Conservation (phyloP, 2,329 filamentous ascomycete genomes). For the Bipolaris bicolor region DNA sequence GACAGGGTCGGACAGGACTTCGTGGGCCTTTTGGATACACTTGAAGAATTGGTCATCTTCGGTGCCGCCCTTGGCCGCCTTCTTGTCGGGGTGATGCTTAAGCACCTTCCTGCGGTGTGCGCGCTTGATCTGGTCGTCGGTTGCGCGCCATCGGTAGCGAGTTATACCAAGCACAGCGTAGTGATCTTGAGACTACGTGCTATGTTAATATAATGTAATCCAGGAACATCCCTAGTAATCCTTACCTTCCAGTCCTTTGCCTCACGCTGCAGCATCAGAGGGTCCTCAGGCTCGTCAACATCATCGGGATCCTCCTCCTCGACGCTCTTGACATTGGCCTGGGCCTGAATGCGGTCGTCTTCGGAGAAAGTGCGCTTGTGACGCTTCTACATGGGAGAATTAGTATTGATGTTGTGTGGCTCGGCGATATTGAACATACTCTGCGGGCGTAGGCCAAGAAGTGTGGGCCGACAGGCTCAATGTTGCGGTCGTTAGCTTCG, state of each 20-base stretch:
- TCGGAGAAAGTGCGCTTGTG: slow-evolving; percentile 98
- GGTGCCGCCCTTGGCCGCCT: slow-evolving; percentile 82
- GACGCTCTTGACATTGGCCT: slow-evolving; percentile 92
- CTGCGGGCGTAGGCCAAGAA: slow-evolving; percentile 97
- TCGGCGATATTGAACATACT: slow-evolving; percentile 57
- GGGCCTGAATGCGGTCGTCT: slow-evolving; percentile 95
- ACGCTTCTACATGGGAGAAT: slow-evolving; percentile 61
- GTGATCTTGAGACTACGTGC: slow-evolving; percentile 80
- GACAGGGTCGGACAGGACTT: slow-evolving; percentile 88
- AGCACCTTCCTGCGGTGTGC: slow-evolving; percentile 99
- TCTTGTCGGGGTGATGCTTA: slow-evolving; percentile 98
- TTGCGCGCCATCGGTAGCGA: slow-evolving; percentile 90
- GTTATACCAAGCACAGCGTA: slow-evolving; percentile 94
- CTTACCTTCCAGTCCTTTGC: slow-evolving; percentile 99
- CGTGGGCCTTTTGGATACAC: slow-evolving; percentile 98
- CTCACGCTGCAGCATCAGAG: slow-evolving; percentile 87
- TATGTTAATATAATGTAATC: slow-evolving; percentile 10
- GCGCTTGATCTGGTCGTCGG: slow-evolving; percentile 97
- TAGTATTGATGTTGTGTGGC: slow-evolving; percentile 14
- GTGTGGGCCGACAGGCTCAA: slow-evolving; percentile 96
- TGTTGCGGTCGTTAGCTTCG: slow-evolving; percentile 78
- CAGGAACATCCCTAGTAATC: too few relatives aligned
- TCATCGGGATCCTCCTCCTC: slow-evolving; percentile 90
- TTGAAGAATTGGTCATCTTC: slow-evolving; percentile 99
- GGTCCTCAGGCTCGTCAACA: slow-evolving; percentile 92